Evolutionary conservation across 2,329 filamentous ascomycete genomes (phyloP), one percentile per base, ranked within the genome.

Genomic region (Fusarium xylarioides): DNA sequence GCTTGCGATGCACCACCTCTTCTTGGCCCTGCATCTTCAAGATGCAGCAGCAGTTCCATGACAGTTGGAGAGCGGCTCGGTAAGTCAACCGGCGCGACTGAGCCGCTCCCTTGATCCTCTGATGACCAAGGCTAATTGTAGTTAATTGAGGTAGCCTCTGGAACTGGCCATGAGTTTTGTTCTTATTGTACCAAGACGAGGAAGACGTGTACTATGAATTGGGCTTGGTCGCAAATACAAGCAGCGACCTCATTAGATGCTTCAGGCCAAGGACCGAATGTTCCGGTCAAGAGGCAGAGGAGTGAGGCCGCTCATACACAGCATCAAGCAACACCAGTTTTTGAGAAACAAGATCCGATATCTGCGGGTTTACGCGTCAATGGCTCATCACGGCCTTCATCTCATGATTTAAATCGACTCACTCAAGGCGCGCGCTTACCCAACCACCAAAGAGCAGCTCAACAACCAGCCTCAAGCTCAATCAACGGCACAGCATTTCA

Each of bases 101-200:
- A 15, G 42, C 23, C 42, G 35, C 44, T 40, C 38, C 35, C 10
- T 42, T 21, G 38, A 32, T 7, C n/a, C 21, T 26, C 16, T 15
- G 1, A 43, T 26, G n/a, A 28, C 2, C 19, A 28, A 30, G 32
- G 32, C 58, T 72, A 55, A 72, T n/a, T 12, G 1, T 11, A 19
- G 2, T 23, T 4, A 16, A 44, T 3, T 16, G 34, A 18, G 40
- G 3, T 49, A 74, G 71, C 46, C 35, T 53, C 60, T 23, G 67
- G 52, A 4, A 37, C 28, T 15, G 38, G 35, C 4, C 54, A 60
- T 23, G 43, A 55, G n/a, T 57, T 77, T 66, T 80, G 79, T 37
- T 79, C 79, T 5, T 80, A 81, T 26, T 80, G 79, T 32, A 52
- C 62, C n/a, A 81, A 74, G 65, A 80, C 79, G 5, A 77, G 74